phyloP scores from a whole-genome alignment of 2,329 filamentous ascomycete species.

The Fusarium pilosicola region DNA sequence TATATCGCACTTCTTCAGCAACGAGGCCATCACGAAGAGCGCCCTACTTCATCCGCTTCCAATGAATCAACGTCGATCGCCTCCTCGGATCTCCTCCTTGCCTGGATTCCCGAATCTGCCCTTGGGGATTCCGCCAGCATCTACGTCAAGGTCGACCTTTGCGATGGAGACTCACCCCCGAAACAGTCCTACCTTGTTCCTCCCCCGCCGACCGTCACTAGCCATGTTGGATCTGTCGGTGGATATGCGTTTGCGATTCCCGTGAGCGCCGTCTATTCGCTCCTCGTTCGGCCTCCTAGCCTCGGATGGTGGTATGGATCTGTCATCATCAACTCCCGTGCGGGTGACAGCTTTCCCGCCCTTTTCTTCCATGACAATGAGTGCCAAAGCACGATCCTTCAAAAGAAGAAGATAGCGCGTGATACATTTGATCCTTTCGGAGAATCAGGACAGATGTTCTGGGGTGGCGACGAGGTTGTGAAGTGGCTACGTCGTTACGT shows the following conservation, averaged over 20 bases:
- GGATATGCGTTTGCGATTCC: conserved; percentile 93
- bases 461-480: conserved; percentile 96
- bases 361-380: conserved; percentile 98
- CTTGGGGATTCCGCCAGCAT: conserved; percentile 87
- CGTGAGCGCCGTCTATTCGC: conserved; percentile 87
- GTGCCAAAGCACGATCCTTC: conserved; percentile 93
- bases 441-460: conserved; percentile 87
- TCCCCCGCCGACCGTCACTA: conserved; percentile 85
- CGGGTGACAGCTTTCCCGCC: conserved; percentile 92
- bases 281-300: conserved; percentile 90
- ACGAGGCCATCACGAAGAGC: conserved; percentile 65
- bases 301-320: conserved; percentile 99
- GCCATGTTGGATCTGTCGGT: conserved; percentile 75
- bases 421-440: conserved; percentile 93
- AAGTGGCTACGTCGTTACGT: conserved; percentile 90
- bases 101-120: conserved; percentile 91
- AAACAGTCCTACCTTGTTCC: conserved; percentile 91
- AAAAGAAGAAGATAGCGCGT: conserved; percentile 85
- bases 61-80: conserved; percentile 55
- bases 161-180: conserved; percentile 81
- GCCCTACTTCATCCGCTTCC: conserved; percentile 47
- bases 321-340: conserved; percentile 88
- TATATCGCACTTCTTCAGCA: conserved; percentile 95
- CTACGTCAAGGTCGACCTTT: conserved; percentile 95
- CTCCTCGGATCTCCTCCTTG: conserved; percentile 82